Evolutionary conservation across 495 filamentous ascomycete genomes (phyloP).

Genomic region (Tuber magnatum): DNA sequence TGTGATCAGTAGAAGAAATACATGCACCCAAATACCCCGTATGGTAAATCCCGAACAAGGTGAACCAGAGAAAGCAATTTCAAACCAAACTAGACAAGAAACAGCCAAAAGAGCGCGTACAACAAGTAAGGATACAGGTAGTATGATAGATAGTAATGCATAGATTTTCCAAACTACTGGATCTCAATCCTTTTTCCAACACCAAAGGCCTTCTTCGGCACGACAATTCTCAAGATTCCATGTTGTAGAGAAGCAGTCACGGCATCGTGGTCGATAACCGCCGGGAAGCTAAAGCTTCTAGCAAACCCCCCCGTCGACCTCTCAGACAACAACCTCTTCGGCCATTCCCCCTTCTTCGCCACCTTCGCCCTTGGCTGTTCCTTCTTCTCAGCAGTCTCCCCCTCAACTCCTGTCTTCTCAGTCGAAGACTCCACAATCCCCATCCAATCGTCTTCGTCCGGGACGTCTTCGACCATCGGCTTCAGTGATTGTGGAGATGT

Average conservation of each 20-base stretch:
- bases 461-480: slow-evolving; percentile 38
- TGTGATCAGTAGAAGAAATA: neutral
- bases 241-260: slow-evolving; percentile 72
- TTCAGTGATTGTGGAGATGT: slow-evolving; percentile 40
- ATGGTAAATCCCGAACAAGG: neutral
- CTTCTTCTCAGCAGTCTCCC: slow-evolving; percentile 38
- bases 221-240: slow-evolving; percentile 62
- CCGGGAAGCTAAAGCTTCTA: slow-evolving; percentile 71
- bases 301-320: slow-evolving; percentile 72
- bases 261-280: slow-evolving; percentile 67
- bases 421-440: slow-evolving; percentile 27
- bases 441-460: slow-evolving; percentile 42
- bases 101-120: slow-evolving; percentile 3
- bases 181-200: slow-evolving; percentile 53
- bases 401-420: slow-evolving; percentile 37
- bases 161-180: slow-evolving; percentile 44
- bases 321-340: slow-evolving; percentile 64
- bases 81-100: neutral
- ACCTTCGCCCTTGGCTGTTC: slow-evolving; percentile 42
- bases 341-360: slow-evolving; percentile 42
- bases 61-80: neutral
- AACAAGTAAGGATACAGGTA: neutral
- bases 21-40: neutral
- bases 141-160: neutral
- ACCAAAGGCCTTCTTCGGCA: slow-evolving; percentile 63